Base-by-base conservation (phyloP, 2,329 filamentous ascomycete genomes). In the Botrytis aclada region DNA sequence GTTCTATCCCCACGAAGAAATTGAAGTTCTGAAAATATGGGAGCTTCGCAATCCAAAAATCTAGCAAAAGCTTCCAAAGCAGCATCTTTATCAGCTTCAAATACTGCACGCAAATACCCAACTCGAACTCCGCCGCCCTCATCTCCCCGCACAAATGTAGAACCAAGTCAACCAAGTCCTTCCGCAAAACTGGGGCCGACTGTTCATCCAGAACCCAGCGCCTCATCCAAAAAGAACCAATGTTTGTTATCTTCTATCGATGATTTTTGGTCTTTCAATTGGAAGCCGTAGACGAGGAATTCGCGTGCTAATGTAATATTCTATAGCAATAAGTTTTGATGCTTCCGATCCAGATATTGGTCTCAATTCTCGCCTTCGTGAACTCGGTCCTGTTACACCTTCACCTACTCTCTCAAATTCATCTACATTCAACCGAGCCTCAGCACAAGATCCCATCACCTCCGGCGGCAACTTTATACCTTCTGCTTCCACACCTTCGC, bases 81-180 rank as follows among this genome's bases (percentile, higher is more conserved):
- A 14, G 74, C 77, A 25, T 74, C 74, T 65, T 37, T 67, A 18
- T 58, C 75, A 4, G 69, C 73, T 9, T 63, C 74, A 12, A 77
- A 72, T 45, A 71, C 74, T 62, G 73, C 77, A 9, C 76, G 79
- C 32, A 80, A 78, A 79, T 80, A 80, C 60, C 79, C 79, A 39
- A 78, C 79, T 18, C 74, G 78, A 32, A 47, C 73, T 25, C 76
- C 79, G n/a, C 74, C 75, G 25, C 51, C 72, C n/a, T 39, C 74
- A 34, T 65, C 72, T 18, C 58, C 69, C 9, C 66, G 20, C 32
- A 71, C 75, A 65, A 74, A 74, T 63, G n/a, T 69, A 34, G 54
- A 70, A 67, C 29, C 70, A 51, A 47, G 32, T 64, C 45, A 47
- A 45, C 47, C 72, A 25, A 72, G 37, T 54, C 58, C 74, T 45